phyloP scores from a whole-genome alignment of 805 yeast genomes.

The Myxozyma neotropica region DNA sequence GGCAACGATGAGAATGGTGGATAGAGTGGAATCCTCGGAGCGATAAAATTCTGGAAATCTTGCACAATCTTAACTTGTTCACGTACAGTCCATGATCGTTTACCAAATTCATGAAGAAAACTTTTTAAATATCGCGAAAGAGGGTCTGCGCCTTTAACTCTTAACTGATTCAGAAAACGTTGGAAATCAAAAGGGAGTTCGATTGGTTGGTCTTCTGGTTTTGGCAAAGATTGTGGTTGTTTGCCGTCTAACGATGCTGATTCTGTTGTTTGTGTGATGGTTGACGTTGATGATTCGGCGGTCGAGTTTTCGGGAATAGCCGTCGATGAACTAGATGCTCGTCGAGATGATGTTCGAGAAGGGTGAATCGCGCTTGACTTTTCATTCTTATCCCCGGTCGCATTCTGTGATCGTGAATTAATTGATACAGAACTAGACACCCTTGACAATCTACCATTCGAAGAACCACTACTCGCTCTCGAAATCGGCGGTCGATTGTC shows the following conservation, averaged over 20 bases:
- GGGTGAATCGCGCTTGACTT: background rate
- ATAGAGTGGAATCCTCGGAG: constrained; percentile 57
- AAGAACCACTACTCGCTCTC: constrained; percentile 7
- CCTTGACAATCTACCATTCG: background rate
- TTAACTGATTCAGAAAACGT: constrained; percentile 68
- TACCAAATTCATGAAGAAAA: constrained; percentile 74
- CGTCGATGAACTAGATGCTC: background rate
- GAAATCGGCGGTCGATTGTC: constrained; percentile 12
- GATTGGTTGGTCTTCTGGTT: constrained; percentile 39
- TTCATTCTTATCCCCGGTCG: background rate
- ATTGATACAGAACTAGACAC: constrained; percentile 14
- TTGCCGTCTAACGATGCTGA: background rate
- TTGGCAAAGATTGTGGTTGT: constrained; percentile 17
- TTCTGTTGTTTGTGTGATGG: background rate
- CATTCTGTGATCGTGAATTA: background rate
- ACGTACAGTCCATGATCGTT: constrained; percentile 66
- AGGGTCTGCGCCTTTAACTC: constrained; percentile 80
- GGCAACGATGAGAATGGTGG: constrained; percentile 77
- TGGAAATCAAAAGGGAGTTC: constrained; percentile 75
- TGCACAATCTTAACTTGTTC: constrained; percentile 77
- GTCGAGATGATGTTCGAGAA: constrained; percentile 7
- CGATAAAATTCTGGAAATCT: constrained; percentile 63
- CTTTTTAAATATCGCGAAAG: constrained; percentile 74
- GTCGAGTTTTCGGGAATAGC: background rate
- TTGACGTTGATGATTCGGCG: background rate